Base-by-base conservation (phyloP, 1,139 yeast species). In the Sugiyamaella sp. region DNA sequence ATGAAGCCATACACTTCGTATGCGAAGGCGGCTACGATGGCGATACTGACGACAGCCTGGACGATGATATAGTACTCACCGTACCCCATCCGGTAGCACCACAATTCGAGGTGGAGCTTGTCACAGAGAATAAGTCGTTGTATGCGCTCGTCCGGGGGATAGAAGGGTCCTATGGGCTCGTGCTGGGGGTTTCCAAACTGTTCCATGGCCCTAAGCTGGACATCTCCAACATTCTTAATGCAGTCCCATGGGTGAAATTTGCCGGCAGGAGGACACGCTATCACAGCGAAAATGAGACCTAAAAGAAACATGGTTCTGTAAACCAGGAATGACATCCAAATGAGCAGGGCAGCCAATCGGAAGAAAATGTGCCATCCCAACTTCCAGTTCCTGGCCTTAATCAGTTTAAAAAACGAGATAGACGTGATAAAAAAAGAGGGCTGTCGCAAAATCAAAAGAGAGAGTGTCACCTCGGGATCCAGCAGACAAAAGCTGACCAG, bases 241-340 rank as follows among this genome's bases (percentile, higher is more conserved):
- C n/a, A n/a, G n/a, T n/a, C n/a, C n/a, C n/a, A n/a, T n/a, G n/a
- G n/a, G n/a, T n/a, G 48, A 41, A 32, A 19, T 12, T 5, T 33
- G 21, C 10, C 17, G 8, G 19, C 50, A 46, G 10, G 27, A 17
- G n/a, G n/a, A n/a, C n/a, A n/a, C n/a, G n/a, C n/a, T 9, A 38
- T 25, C 9, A 38, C 21, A 17, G 43, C 39, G n/a, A 46, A 17
- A 17, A 38, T 27, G 21, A 46, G n/a, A 17, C 27, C 39, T 27
- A 46, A 46, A 9, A 46, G 21, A 37, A 46, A 5, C 4, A 39
- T 20, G 20, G 50, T 38, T 38, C 39, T 38, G 39, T 38, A 8
- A 38, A 46, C 19, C 2, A 46, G 45, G 21, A 29, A 38, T n/a
- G 50, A 45, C 10, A 46, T 25, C 50, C 50, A 46, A 20, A 46